Evolutionary conservation across 495 filamentous ascomycete species (phyloP), one percentile per base, ranked within the genome.

Genomic region (Barbatosphaeria neglecta): DNA sequence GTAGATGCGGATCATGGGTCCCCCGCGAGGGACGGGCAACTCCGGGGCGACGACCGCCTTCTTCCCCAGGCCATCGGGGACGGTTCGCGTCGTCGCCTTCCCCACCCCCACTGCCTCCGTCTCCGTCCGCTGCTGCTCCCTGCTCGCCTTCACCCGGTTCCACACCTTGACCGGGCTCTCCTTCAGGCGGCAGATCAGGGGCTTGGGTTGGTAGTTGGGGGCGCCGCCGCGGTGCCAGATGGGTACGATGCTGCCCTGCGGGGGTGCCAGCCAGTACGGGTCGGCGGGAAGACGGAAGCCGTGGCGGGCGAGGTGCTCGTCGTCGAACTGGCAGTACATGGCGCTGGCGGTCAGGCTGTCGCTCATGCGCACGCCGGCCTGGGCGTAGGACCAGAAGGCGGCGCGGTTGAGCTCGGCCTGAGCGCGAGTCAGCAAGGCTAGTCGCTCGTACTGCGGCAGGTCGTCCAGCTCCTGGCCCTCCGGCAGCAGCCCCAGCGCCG

Each of bases 131-230:
- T 13, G 19, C 39, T 22, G 19, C 19, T 8, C 2, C 22, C 11
- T 25, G 19, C 20, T 24, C 6, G 20, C 41, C 15, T 17, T 22
- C 41, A 15, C 41, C 1, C 41, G 19, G 6, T 25, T 22, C 41
- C 41, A 43, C 22, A 25, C 41, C 22, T 43, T 43, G 41, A 43
- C 16, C 22, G 41, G 41, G 41, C 17, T 16, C 24, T 43, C 20
- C 20, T 17, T 25, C 22, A 24, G 41, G 3, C 24, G 22, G 41
- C 41, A 43, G 41, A 43, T 43, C 41, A 43, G 25, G 6, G 41
- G 41, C 22, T 25, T 43, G 6, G 41, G 41, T n/a, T 43, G 41
- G 22, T 43, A 43, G 41, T 43, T 43, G 13, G 41, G 41, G 6
- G 41, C 41, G 13, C 20, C 41, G 15, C 41, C 41, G n/a, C 41